Evolutionary conservation across 1,139 yeast species (phyloP).

Genomic region (Debaryomycetaceae sp.): DNA sequence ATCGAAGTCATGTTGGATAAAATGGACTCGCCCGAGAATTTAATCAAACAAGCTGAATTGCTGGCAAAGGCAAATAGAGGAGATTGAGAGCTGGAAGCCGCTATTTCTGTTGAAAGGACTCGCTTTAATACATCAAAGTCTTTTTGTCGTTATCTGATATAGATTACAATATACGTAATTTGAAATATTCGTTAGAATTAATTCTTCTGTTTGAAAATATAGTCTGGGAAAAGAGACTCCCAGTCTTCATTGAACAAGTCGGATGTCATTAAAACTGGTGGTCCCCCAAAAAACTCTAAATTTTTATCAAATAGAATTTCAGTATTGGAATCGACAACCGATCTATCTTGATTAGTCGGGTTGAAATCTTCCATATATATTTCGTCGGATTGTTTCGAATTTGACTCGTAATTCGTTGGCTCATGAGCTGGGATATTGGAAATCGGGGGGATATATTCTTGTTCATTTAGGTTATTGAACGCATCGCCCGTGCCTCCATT

Average conservation of each 20-base stretch:
- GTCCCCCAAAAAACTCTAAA: slow-evolving; percentile 48
- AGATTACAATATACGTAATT: slow-evolving; percentile 1
- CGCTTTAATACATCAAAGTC: not conserved
- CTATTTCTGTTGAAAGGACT: not conserved
- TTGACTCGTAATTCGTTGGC: not conserved
- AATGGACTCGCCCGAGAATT: slow-evolving; percentile 36
- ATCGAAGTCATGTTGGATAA: slow-evolving; percentile 33
- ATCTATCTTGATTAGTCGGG: slow-evolving; percentile 6
- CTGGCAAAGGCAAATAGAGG: slow-evolving; percentile 16
- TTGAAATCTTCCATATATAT: slow-evolving; percentile 4
- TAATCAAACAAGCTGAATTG: slow-evolving; percentile 26
- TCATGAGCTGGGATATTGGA: not conserved
- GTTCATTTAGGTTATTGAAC: not conserved
- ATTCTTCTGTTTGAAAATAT: slow-evolving; percentile 15
- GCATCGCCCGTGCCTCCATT: not conserved
- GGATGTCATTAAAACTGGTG: slow-evolving; percentile 52
- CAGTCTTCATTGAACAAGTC: slow-evolving; percentile 49
- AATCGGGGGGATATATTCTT: not conserved
- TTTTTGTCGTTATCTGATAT: not conserved
- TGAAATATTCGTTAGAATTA: not conserved
- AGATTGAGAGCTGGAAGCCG: too few species aligned
- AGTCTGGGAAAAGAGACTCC: slow-evolving; percentile 49
- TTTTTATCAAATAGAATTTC: slow-evolving; percentile 24
- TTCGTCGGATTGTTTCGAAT: slow-evolving; percentile 3
- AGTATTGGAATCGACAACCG: slow-evolving; percentile 17